These are phyloP conservation scores for Leptosphaerulina australis DNA, from an alignment of 2,329 filamentous ascomycete species.

Conservation along the genomic window DNA sequence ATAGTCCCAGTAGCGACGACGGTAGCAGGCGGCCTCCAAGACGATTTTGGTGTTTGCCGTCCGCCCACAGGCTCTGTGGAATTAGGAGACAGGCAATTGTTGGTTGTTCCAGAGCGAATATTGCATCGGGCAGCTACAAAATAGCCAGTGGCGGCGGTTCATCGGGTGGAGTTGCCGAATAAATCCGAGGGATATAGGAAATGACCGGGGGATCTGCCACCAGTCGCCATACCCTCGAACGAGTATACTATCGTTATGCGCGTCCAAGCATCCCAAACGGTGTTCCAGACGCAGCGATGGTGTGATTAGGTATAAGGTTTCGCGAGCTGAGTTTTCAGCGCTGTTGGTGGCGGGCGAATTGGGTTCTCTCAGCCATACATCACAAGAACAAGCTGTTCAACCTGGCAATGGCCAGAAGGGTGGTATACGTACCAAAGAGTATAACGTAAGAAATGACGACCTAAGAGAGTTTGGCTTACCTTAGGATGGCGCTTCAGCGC, in stretches of 20 bases:
- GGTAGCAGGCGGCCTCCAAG: not conserved
- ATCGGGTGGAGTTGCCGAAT: not conserved
- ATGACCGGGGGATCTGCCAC: not conserved
- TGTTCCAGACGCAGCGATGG: not conserved
- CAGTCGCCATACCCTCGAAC: not conserved
- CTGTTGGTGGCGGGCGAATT: not conserved
- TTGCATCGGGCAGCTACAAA: conserved; percentile 4
- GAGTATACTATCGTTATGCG: not conserved
- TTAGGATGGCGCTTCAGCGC: conserved; percentile 87
- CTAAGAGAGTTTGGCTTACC: conserved; percentile 57
- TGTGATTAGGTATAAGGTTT: not conserved
- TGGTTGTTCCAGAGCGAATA: not conserved
- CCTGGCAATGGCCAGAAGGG: not conserved
- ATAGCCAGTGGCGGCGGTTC: not conserved
- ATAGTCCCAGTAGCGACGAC: not conserved
- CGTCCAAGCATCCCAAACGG: too few relatives aligned
- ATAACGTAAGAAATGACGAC: conserved; percentile 1
- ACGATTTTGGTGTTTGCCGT: not conserved
- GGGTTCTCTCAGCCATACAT: not conserved
- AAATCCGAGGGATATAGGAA: conserved; percentile 5
- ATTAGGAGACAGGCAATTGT: not conserved
- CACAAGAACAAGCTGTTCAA: not conserved
- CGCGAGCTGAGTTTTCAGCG: not conserved
- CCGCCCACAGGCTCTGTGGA: not conserved
- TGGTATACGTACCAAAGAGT: too few relatives aligned